Evolutionary conservation across 2,329 filamentous ascomycete genomes (phyloP).

Genomic region (Dryadomyces sulphureus): DNA sequence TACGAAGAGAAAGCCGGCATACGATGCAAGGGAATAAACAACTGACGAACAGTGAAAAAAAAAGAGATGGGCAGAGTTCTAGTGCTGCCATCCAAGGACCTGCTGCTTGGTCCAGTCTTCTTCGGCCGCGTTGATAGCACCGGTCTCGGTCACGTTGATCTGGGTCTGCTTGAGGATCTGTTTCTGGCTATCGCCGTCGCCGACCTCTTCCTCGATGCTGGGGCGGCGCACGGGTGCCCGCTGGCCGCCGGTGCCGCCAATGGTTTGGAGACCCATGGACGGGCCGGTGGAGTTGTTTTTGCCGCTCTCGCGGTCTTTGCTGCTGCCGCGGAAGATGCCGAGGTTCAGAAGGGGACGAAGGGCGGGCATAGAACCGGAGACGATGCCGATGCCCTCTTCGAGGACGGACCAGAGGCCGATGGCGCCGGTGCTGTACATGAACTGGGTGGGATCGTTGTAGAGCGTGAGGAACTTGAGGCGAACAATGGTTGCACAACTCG

Average conservation of each 20-base stretch:
- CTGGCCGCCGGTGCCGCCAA: conserved; percentile 1
- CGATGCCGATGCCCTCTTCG: conserved; percentile 2
- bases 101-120: conserved; percentile 1
- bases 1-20: no score
- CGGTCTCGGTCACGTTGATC: neutral
- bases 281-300: neutral
- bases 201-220: neutral
- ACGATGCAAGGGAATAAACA: no score
- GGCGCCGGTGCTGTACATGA: conserved; percentile 1
- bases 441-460: conserved; percentile 1
- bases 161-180: conserved; percentile 2
- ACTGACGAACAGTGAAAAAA: neutral
- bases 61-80: neutral
- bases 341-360: neutral
- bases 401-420: conserved; percentile 1
- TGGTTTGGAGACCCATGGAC: neutral
- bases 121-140: neutral
- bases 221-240: neutral
- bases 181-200: conserved; percentile 2
- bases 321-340: neutral
- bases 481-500: neutral
- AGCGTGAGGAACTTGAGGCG: conserved; percentile 1
- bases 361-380: conserved; percentile 1
- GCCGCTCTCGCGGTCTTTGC: neutral
- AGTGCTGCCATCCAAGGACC: conserved; percentile 1